phyloP scores from a whole-genome alignment of 2,329 filamentous ascomycete species.

The Epichloe sp. region DNA sequence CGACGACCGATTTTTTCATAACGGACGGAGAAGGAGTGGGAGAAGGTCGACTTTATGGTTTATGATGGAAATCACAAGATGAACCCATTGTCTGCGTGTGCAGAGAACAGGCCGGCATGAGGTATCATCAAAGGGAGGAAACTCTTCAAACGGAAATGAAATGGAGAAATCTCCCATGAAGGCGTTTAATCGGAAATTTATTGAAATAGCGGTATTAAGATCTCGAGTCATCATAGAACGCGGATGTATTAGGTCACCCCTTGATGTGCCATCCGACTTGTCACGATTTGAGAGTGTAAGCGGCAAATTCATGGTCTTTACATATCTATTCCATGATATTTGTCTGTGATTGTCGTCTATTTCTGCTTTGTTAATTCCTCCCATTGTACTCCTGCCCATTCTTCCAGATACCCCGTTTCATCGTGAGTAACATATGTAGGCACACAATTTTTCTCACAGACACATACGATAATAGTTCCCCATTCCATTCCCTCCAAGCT shows the following conservation, averaged over 20 bases:
- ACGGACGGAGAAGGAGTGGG: neutral
- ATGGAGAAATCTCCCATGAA: conserved; percentile 11
- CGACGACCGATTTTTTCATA: neutral
- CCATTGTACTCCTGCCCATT: conserved; percentile 98
- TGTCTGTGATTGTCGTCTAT: conserved; percentile 9
- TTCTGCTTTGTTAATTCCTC: conserved; percentile 51
- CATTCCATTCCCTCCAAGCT: conserved; percentile 88
- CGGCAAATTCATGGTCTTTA: neutral
- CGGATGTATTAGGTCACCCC: conserved; percentile 5
- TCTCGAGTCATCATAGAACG: conserved; percentile 18
- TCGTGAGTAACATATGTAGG: conserved; percentile 43
- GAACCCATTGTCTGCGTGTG: neutral
- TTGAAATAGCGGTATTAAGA: conserved; percentile 21
- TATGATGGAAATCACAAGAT: neutral
- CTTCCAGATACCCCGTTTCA: conserved; percentile 69
- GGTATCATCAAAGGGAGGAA: conserved; percentile 10
- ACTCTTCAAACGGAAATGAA: conserved; percentile 15
- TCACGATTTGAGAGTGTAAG: conserved; percentile 5
- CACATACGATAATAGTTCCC: conserved; percentile 81
- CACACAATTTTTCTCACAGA: conserved; percentile 70
- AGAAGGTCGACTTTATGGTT: neutral
- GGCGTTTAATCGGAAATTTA: conserved; percentile 26
- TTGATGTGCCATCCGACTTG: conserved; percentile 2
- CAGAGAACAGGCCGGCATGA: neutral
- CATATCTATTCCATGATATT: conserved; percentile 7